Evolutionary conservation across 192 early-diverging fungal genomes (phyloP).

Genomic region (Backusella sp.): DNA sequence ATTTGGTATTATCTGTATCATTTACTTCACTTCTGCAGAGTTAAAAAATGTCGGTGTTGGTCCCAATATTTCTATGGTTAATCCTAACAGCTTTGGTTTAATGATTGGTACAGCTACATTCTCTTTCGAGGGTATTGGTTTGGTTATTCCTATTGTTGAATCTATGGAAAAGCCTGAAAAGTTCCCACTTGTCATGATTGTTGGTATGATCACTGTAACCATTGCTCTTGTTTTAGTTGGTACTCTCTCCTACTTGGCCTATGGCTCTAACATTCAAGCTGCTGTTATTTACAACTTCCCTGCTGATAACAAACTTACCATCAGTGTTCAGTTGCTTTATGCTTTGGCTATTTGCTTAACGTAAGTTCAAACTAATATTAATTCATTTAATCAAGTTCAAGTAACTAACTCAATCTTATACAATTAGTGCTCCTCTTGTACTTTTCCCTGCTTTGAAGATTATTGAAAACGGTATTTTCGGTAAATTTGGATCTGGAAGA

Average conservation of each 20-base stretch:
- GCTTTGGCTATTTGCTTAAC: conserved; percentile 85
- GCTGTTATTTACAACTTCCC: conserved; percentile 84
- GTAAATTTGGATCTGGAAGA: conserved; percentile 45
- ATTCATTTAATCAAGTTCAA: background rate
- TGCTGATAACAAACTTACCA: conserved; percentile 50
- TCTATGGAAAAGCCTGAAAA: conserved; percentile 80
- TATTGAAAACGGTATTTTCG: conserved; percentile 73
- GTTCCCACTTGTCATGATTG: conserved; percentile 69
- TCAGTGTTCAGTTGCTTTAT: conserved; percentile 76
- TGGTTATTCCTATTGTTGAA: conserved; percentile 68
- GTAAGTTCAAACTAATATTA: conserved; percentile 7
- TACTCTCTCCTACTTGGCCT: conserved; percentile 73
- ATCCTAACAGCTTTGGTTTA: conserved; percentile 58
- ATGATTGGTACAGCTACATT: conserved; percentile 69
- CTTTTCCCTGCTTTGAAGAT: conserved; percentile 87
- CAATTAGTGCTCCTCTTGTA: conserved; percentile 64
- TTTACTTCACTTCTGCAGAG: conserved; percentile 52
- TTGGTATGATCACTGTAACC: conserved; percentile 64
- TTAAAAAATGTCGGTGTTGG: conserved; percentile 44
- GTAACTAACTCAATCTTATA: background rate
- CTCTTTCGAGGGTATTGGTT: conserved; percentile 48
- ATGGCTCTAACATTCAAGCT: conserved; percentile 74
- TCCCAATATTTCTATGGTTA: conserved; percentile 56
- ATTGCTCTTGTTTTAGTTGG: conserved; percentile 69
- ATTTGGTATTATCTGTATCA: conserved; percentile 67